A percentile compares a stretch with the other conserved stretches of the same genome.
These are phyloP conservation scores for Usnea hakonensis DNA, from an alignment of 495 filamentous ascomycete genomes.

Conservation along the genomic window DNA sequence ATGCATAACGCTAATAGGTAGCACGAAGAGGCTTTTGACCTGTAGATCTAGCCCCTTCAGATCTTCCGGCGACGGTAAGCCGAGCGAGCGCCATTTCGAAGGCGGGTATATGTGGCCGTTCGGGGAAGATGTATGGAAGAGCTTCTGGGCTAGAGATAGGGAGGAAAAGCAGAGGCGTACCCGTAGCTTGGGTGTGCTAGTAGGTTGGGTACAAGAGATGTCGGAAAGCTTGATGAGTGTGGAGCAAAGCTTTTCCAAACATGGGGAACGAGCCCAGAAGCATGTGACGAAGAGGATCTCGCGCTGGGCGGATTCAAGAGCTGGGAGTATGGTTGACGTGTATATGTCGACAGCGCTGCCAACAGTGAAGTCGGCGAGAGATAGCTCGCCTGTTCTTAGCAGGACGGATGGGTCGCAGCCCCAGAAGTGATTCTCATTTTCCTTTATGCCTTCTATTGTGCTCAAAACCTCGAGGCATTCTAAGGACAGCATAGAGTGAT, in stretches of 20 bases:
- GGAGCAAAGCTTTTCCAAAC: constrained; percentile 40
- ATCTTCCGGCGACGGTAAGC: constrained; percentile 46
- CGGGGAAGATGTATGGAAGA: constrained; percentile 52
- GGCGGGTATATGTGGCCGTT: constrained; percentile 51
- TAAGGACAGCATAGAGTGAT: background rate
- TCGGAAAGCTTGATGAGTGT: constrained; percentile 46
- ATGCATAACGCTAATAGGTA: constrained; percentile 70
- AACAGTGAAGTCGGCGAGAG: constrained; percentile 35
- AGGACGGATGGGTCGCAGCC: constrained; percentile 1
- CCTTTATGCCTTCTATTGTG: background rate
- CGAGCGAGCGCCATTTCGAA: constrained; percentile 48
- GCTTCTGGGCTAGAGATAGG: constrained; percentile 55
- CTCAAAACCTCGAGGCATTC: constrained; percentile 3
- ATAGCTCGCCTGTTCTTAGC: background rate
- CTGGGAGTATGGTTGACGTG: constrained; percentile 43
- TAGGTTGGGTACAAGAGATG: constrained; percentile 18
- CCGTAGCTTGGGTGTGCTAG: constrained; percentile 31
- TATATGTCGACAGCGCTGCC: constrained; percentile 53
- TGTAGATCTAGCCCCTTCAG: constrained; percentile 52
- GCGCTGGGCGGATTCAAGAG: constrained; percentile 44
- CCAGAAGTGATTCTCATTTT: constrained; percentile 12
- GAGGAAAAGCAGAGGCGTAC: constrained; percentile 62
- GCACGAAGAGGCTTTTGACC: constrained; percentile 63
- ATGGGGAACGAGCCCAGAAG: constrained; percentile 61
- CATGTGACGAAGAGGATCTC: constrained; percentile 70